Evolutionary conservation across 2,329 filamentous ascomycete species (phyloP).

Genomic region (Sclerotinia borealis): DNA sequence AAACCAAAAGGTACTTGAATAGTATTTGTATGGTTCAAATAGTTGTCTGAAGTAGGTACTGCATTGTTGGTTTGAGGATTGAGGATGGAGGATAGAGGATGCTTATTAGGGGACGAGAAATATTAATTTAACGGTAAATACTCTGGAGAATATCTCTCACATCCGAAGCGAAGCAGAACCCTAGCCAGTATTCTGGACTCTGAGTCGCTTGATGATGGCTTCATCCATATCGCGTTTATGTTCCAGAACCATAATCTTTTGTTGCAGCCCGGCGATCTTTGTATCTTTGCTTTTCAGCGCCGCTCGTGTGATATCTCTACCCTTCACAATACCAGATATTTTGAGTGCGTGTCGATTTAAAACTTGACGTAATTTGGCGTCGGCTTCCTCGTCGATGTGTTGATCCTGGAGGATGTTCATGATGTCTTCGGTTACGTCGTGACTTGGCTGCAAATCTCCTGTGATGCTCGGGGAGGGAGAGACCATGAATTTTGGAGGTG

Average conservation of each 20-base stretch:
- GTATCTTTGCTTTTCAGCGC: constrained; percentile 59
- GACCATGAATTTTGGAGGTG: constrained; percentile 19
- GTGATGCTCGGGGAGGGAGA: constrained; percentile 2
- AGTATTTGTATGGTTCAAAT: not conserved
- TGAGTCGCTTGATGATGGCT: constrained; percentile 34
- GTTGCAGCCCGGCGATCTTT: constrained; percentile 57
- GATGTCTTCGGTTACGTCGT: constrained; percentile 42
- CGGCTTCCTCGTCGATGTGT: constrained; percentile 35
- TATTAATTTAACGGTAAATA: not conserved
- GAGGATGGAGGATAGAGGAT: not conserved
- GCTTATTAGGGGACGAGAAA: not conserved
- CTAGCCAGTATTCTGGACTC: constrained; percentile 3
- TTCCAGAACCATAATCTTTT: constrained; percentile 54
- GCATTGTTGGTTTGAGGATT: too few relatives aligned
- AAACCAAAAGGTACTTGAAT: not conserved
- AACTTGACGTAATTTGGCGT: constrained; percentile 37
- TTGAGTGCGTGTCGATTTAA: constrained; percentile 52
- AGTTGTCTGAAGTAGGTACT: too few relatives aligned
- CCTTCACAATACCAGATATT: constrained; percentile 55
- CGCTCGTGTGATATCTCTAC: constrained; percentile 59
- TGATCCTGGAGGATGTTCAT: constrained; percentile 44
- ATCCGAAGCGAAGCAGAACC: not conserved
- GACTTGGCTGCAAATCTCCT: constrained; percentile 10
- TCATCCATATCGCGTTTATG: constrained; percentile 49
- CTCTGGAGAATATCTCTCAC: too few relatives aligned